phyloP scores from a whole-genome alignment of 2,329 filamentous ascomycete genomes.

The Triangularia verruculosa region DNA sequence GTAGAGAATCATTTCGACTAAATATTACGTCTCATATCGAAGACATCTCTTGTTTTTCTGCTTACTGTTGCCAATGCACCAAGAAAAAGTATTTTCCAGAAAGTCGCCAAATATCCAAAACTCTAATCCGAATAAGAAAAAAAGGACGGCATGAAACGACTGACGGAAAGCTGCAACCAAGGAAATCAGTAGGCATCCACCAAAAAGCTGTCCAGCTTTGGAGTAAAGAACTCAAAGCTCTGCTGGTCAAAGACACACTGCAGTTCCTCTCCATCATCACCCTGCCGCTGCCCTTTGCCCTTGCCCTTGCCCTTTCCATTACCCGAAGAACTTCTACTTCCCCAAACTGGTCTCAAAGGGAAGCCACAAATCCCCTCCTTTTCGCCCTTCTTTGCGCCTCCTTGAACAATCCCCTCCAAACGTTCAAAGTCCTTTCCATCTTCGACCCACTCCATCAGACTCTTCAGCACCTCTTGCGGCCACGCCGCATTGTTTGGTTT shows the following conservation, averaged over 20 bases:
- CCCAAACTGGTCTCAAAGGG: constrained; percentile 42
- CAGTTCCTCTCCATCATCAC: not conserved
- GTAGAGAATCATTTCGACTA: not conserved
- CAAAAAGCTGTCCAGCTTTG: not conserved
- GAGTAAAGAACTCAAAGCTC: not conserved
- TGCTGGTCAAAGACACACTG: not conserved
- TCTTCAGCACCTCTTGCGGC: constrained; percentile 22
- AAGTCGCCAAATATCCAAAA: not conserved
- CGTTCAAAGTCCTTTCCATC: constrained; percentile 42
- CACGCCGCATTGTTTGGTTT: not conserved
- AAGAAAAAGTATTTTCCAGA: not conserved
- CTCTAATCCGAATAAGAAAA: not conserved
- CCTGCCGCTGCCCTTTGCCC: not conserved
- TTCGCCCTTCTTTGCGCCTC: constrained; percentile 33
- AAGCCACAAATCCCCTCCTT: constrained; percentile 41
- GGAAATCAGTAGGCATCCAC: not conserved
- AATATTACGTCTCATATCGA: not conserved
- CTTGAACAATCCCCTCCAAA: constrained; percentile 34
- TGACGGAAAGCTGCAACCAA: not conserved
- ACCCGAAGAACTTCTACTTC: constrained; percentile 9
- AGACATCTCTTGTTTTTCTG: not conserved
- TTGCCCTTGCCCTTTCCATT: constrained; percentile 3
- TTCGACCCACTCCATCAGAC: constrained; percentile 48
- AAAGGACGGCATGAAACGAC: not conserved
- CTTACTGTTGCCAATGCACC: not conserved